Conservation (phyloP, 805 yeast species). For the Aciculoconidium aculeatum region DNA sequence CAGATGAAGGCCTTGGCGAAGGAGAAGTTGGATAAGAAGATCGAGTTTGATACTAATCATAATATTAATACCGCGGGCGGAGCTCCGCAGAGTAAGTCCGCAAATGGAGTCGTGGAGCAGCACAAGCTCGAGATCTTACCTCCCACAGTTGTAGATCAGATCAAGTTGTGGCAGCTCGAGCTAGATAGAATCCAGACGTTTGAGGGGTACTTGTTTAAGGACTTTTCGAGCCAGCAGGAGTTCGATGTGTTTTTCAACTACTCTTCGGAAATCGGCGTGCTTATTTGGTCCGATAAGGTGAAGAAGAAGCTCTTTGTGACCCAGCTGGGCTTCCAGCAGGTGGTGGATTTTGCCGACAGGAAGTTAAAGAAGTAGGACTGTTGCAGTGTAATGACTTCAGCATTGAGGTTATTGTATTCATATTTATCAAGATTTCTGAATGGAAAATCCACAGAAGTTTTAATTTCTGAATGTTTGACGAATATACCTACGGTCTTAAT, state of each 20-base stretch:
- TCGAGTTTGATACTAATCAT: slow-evolving; percentile 54
- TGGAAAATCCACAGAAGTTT: too few relatives aligned
- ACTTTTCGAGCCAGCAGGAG: slow-evolving; percentile 73
- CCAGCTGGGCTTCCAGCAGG: slow-evolving; percentile 78
- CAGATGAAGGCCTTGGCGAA: slow-evolving; percentile 78
- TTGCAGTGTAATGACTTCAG: slow-evolving; percentile 2
- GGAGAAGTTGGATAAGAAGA: slow-evolving; percentile 57
- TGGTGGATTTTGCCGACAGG: slow-evolving; percentile 85
- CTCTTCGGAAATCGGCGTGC: slow-evolving; percentile 86
- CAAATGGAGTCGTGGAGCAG: slow-evolving; percentile 31
- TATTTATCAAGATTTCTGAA: too few relatives aligned
- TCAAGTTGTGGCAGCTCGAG: slow-evolving; percentile 93
- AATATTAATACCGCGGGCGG: slow-evolving; percentile 42
- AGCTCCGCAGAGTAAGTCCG: slow-evolving; percentile 27
- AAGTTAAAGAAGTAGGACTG: slow-evolving; percentile 18
- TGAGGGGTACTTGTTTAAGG: slow-evolving; percentile 84
- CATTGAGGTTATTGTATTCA: background rate
- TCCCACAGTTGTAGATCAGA: slow-evolving; percentile 96
- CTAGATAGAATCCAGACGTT: slow-evolving; percentile 84
- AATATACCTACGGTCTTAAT: too few relatives aligned
- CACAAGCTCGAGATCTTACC: slow-evolving; percentile 66
- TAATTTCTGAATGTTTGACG: too few relatives aligned
- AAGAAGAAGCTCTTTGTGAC: slow-evolving; percentile 79
- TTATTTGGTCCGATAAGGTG: slow-evolving; percentile 76
- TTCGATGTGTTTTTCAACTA: slow-evolving; percentile 66